Evolutionary conservation across 2,329 filamentous ascomycete genomes (phyloP).

Genomic region (Lasiodiplodia hormozganensis): DNA sequence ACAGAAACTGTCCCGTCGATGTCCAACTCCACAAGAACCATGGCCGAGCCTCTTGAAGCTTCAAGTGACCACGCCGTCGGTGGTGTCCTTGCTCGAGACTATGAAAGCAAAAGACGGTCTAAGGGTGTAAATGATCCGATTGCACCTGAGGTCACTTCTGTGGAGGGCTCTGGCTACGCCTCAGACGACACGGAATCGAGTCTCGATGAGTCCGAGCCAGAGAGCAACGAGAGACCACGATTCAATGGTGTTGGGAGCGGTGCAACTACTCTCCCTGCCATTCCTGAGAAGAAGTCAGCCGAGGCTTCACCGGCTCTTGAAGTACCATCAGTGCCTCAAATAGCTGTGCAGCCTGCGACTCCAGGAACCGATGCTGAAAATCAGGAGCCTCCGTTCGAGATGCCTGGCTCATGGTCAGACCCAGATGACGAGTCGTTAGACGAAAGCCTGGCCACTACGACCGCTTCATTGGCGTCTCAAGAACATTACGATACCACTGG

Average conservation of each 20-base stretch:
- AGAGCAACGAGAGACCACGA: not conserved
- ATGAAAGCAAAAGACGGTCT: conserved; percentile 46
- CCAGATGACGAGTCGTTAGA: conserved; percentile 34
- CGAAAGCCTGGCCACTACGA: conserved; percentile 33
- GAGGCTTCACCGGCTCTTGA: conserved; percentile 4
- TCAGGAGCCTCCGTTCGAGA: conserved; percentile 35
- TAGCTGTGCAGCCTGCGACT: conserved; percentile 45
- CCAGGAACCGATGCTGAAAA: conserved; percentile 40
- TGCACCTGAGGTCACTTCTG: conserved; percentile 73
- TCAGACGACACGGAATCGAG: conserved; percentile 50
- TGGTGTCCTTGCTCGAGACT: conserved; percentile 62
- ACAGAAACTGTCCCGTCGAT: conserved; percentile 53
- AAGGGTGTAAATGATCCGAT: conserved; percentile 64
- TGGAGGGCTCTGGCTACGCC: conserved; percentile 69
- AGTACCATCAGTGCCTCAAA: conserved; percentile 38
- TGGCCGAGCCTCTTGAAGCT: conserved; percentile 52
- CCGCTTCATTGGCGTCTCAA: conserved; percentile 3
- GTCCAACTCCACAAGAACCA: conserved; percentile 41
- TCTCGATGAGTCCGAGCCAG: conserved; percentile 8
- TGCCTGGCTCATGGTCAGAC: conserved; percentile 40
- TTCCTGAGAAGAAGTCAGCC: conserved; percentile 6
- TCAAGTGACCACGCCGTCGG: conserved; percentile 69
- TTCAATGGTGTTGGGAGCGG: not conserved
- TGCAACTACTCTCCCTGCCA: conserved; percentile 1
- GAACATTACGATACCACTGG: not conserved